Evolutionary conservation across 306 rosid genomes (phyloP), one percentile per base, ranked within the genome.

Genomic region (Fragaria ananassa): DNA sequence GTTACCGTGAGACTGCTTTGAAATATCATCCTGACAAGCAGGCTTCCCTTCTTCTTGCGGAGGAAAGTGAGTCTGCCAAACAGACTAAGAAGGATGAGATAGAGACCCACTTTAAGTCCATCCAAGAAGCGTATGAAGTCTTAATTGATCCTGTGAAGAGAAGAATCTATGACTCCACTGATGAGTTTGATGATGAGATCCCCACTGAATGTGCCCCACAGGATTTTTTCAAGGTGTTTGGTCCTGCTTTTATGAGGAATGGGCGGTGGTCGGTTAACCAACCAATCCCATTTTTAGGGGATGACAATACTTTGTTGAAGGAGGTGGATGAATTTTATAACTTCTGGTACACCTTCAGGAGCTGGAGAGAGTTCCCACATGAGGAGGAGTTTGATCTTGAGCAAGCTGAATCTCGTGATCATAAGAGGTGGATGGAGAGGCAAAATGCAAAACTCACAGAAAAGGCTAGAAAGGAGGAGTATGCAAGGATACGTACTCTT

Each of bases 321-420:
- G 96, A 91, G 47, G 99, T 88, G 54, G 99, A 96, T 79, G 74
- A 42, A 44, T 96, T 96, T 85, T 96, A 96, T 41, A 76, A 92
- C 80, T 96, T 96, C 70, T 96, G 99, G 99, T 96, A 96, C 84
- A 57, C 76, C 81, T 96, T 91, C 74, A 96, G 85, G 86, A 96
- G 99, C 75, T 96, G 99, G 98, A 89, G 99, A 77, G 99, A 96
- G 93, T 96, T 96, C 79, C 97, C 99, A 60, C 99, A 96, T 76
- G 87, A 89, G 63, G 99, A 96, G 69, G 99, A 96, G 83, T 96
- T 83, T 87, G 99, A 96, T 81, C 83, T 92, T 46, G 99, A 96
- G 88, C 97, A 96, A 86, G 93, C 99, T 13, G 99, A 96, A 80
- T 89, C 97, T 73, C 92, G 98, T 79, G 99, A 96, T 78, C 98